Evolutionary conservation across 192 early-diverging fungal species (phyloP), one percentile per base, ranked within the genome.

Genomic region (Phlyctochytrium bullatum): DNA sequence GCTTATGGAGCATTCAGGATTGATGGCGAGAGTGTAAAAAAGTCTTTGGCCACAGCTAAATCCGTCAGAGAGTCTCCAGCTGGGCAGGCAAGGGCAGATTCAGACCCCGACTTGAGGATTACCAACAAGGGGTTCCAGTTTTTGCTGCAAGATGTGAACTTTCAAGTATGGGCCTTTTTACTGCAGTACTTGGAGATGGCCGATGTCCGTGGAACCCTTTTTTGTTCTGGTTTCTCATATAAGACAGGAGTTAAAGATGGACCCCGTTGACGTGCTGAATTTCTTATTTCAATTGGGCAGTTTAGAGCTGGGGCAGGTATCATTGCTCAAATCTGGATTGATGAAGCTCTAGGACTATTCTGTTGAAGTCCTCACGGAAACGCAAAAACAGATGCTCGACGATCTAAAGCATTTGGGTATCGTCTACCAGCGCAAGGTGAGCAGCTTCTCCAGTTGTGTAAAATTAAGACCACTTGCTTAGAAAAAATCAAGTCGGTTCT

Each of bases 51-150:
- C 10, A n/a, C 40, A 50, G 40, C 40, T 50, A 50, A 14, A n/a
- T 14, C 10, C 40, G 40, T 14, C n/a, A 50, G n/a, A 14, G 40
- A 10, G 40, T 50, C n/a, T 50, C 12, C n/a, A 50, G n/a, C n/a
- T n/a, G n/a, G n/a, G n/a, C n/a, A n/a, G n/a, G n/a, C n/a, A n/a
- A n/a, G n/a, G n/a, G n/a, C n/a, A n/a, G n/a, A 52, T 59, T 24
- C 56, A 56, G 31, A 47, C 17, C 73, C 63, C 0, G 74, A 82
- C 0, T 77, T 91, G 36, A 76, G 76, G 30, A 98, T 98, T 61
- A 96, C 95, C 4, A 94, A 92, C 71, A 93, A 95, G 71, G 96
- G 96, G 10, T 98, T 98, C 73, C 96, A 98, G 75, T 98, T 98
- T 72, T 71, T 98, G 57, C 73, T 98, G 28, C 94, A 95, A 73